Evolutionary conservation across 805 yeast species (phyloP), one percentile per base, ranked within the genome.

Genomic region (Nadsonia fulvescens): DNA sequence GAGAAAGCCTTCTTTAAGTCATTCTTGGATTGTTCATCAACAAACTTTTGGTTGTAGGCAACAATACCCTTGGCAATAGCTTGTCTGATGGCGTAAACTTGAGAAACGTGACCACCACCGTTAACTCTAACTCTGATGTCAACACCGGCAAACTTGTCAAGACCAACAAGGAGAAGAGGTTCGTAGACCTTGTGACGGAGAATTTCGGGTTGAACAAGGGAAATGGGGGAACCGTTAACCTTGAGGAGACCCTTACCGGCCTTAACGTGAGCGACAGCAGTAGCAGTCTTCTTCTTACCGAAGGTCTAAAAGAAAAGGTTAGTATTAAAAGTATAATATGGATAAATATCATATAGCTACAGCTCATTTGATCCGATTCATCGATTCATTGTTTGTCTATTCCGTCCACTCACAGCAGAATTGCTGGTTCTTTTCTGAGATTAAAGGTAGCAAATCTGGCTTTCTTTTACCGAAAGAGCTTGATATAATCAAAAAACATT

Each of bases 91-190:
- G 98, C 98, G 71, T 89, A 89, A 47, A 89, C 92, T 72, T 89
- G 98, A 43, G 96, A 86, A 48, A 86, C 95, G 76, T 89, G 98
- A 70, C 98, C 98, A 82, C 98, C 98, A 66, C 98, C 98, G 58
- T 93, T 72, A 56, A 89, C 96, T 64, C 89, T 75, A 58, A 89
- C 91, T 71, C 96, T 86, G 68, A 89, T 81, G 67, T 89, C 98
- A 53, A 89, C 75, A 71, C 74, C 73, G 62, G 92, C 86, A 68
- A 82, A 89, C 68, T 89, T 89, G 73, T 89, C 96, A 57, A 89
- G 72, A 56, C 98, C 98, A 56, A 81, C 96, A 58, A 89, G 66
- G 58, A 91, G 71, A 56, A 89, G 72, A 61, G 98, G 96, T 73
- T 89, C 98, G 83, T 83, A 89, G 51, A 89, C 96, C 72, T 89